Evolutionary conservation across 2,329 filamentous ascomycete genomes (phyloP), one percentile per base, ranked within the genome.

Genomic region (Sphaceloma murrayae): DNA sequence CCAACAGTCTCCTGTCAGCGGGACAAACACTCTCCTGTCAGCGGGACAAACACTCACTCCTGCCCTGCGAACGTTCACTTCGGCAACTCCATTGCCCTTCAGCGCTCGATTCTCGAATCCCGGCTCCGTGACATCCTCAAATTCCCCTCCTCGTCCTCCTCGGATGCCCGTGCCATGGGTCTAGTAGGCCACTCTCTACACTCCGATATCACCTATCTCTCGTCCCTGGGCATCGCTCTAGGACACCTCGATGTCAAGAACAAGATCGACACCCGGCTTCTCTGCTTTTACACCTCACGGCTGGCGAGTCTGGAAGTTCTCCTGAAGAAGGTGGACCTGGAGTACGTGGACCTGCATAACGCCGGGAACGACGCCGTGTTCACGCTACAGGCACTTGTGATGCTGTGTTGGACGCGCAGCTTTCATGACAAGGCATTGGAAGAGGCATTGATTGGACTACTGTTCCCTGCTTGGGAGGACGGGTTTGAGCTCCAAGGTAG

Each of bases 141-240:
- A n/a, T n/a, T n/a, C n/a, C n/a, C n/a, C n/a, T n/a, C n/a, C n/a
- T n/a, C n/a, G n/a, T n/a, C n/a, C n/a, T n/a, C n/a, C n/a, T n/a
- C n/a, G n/a, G n/a, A n/a, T n/a, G n/a, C n/a, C n/a, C n/a, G n/a
- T n/a, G 47, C 54, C 8, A 43, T 58, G 11, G 34, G 57, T 4
- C 49, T 56, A 10, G 54, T 57, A 3, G 55, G 49, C 4, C 56
- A 58, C 34, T 52, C 46, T 8, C 22, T 56, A 2, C 43, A 42
- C 4, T 53, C 49, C 34, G 55, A 58, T 30, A 48, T 39, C 1
- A 38, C 36, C 3, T 58, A 46, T 31, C 39, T 57, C 7, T 39
- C 46, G 5, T 38, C 33, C 2, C 16, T 56, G 5, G 46, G 46
- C 2, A 51, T 56, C 53, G 2, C 13, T 29, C 3, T 24, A 30